Evolutionary conservation across 139 green algal species (phyloP).

Genomic region (Volvox reticuliferus): DNA sequence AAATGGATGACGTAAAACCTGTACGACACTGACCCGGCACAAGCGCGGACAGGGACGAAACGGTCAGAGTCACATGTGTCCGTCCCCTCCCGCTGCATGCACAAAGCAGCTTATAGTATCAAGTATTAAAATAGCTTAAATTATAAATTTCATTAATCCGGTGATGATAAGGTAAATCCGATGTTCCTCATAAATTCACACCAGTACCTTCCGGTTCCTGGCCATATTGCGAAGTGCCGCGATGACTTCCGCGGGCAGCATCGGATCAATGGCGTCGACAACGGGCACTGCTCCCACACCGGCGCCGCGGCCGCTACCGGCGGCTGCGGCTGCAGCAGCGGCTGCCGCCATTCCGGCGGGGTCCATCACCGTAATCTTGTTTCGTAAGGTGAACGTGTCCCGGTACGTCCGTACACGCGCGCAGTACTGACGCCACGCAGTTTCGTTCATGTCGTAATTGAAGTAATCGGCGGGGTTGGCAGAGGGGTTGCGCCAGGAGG

Average conservation of each 20-base stretch:
- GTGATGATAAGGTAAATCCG: too few relatives aligned
- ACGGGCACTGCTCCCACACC: too few relatives aligned
- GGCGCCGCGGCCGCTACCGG: neutral
- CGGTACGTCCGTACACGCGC: conserved; percentile 68
- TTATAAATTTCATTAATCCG: too few relatives aligned
- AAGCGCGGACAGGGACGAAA: too few relatives aligned
- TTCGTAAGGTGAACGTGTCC: conserved; percentile 53
- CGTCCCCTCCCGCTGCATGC: too few relatives aligned
- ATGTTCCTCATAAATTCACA: neutral
- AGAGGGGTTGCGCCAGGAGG: conserved; percentile 79
- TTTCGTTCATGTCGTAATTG: conserved; percentile 87
- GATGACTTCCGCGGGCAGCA: conserved; percentile 62
- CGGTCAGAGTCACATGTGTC: too few relatives aligned
- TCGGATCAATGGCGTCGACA: conserved; percentile 14
- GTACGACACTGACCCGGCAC: too few relatives aligned
- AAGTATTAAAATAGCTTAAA: too few relatives aligned
- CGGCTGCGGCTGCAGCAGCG: neutral
- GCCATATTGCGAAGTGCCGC: conserved; percentile 2
- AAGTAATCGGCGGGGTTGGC: conserved; percentile 88
- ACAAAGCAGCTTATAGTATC: too few relatives aligned
- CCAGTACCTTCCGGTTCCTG: neutral
- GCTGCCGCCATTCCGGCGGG: neutral
- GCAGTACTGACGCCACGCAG: conserved; percentile 83
- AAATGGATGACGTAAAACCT: too few relatives aligned
- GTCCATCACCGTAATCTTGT: conserved; percentile 47